These are phyloP conservation scores for Castanopsis chinensis DNA, from an alignment of 306 rosid species.

Conservation along the genomic window DNA sequence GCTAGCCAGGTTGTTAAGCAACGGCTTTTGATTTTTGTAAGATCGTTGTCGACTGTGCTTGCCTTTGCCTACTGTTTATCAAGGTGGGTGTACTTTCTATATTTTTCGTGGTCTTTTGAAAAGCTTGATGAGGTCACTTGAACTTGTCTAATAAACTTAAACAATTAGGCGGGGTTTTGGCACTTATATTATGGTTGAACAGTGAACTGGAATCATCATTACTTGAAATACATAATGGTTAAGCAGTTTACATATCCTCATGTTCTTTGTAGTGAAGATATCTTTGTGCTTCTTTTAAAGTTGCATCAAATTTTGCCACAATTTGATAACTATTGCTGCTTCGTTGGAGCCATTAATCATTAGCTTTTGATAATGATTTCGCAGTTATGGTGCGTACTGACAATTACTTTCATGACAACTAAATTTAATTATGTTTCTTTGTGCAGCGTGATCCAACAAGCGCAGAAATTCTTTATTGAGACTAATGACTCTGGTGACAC, in stretches of 20 bases:
- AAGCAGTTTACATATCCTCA: background rate
- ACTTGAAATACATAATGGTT: background rate
- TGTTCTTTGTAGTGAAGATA: background rate
- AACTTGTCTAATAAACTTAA: background rate
- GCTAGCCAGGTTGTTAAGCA: too few species aligned
- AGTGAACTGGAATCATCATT: background rate
- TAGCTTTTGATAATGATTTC: conserved; percentile 1
- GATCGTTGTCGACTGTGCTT: too few species aligned
- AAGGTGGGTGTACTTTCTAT: too few species aligned
- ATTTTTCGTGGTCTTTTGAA: too few species aligned
- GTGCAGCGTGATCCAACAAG: conserved; percentile 83
- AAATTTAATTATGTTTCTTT: conserved; percentile 14
- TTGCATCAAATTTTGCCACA: background rate
- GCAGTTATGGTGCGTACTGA: conserved; percentile 14
- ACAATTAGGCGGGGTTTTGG: background rate
- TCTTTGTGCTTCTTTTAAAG: background rate
- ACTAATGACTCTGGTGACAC: conserved; percentile 60
- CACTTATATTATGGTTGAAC: background rate
- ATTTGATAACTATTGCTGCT: background rate
- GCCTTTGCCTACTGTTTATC: too few species aligned
- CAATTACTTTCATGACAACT: conserved; percentile 25
- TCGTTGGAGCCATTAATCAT: background rate
- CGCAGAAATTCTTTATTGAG: conserved; percentile 67
- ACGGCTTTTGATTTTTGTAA: too few species aligned
- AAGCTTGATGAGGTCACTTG: conserved; percentile 28